Base-by-base conservation (phyloP, 73 alveolate genomes). In the Paramecium pentaurelia region DNA sequence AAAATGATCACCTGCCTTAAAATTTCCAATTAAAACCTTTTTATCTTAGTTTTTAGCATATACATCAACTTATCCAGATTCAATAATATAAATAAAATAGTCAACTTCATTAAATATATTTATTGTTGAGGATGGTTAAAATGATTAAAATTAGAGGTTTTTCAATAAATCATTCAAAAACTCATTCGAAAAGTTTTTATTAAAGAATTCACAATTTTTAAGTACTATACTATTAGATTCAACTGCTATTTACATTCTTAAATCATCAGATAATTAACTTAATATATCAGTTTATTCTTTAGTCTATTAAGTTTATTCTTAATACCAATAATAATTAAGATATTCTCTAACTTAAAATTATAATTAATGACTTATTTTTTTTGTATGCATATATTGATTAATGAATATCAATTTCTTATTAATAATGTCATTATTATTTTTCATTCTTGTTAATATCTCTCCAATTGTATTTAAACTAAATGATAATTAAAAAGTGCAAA, bases 341-440 rank as follows among this genome's bases (percentile, higher is more conserved):
- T 80, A 80, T 47, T 80, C 91, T 49, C 91, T 42, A 22, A 80
- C 91, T 80, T 49, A 45, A 80, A 42, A 80, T 80, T 80, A 80
- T 44, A 45, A 25, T 34, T 80, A 11, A 32, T 40, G 77, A 47
- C 91, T 80, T 8, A 80, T 49, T 25, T 47, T 40, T 14, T 80
- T 80, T 4, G 49, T 80, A 27, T 80, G 47, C 91, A 80, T 80
- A n/a, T 80, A 80, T 22, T 45, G 16, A 80, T 80, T 80, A 27
- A 80, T 47, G 30, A 49, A 42, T 1, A 42, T 80, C 58, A 80
- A 14, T 25, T 80, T 80, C 49, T 80, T 25, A 27, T 44, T 40
- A 11, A 80, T 80, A 10, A 27, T 42, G 6, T 80, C 91, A 80
- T 49, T 80, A 25, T 22, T 80, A 25, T 80, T 44, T 49, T 80